Evolutionary conservation across 805 yeast genomes (phyloP), one percentile per base, ranked within the genome.

Genomic region (Kuraishia molischiana): DNA sequence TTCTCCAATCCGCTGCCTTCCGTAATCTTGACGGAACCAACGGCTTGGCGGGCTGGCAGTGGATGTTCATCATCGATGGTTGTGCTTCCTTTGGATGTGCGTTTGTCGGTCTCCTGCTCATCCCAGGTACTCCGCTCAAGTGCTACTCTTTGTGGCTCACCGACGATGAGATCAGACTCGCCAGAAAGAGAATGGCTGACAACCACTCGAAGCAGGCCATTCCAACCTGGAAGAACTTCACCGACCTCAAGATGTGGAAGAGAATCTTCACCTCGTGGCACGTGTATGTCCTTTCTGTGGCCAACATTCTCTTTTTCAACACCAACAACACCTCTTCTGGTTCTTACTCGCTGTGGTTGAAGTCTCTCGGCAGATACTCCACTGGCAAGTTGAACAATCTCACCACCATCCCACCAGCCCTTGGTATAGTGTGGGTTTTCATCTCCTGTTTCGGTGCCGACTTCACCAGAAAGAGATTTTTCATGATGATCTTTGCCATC

Each of bases 31-130:
- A 64, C 36, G 79, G 77, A 15, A 56, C 48, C 5, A 50, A 53
- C 36, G 82, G 82, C 1, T 53, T 70, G 10, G 62, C 64, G 10
- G 74, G 81, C 5, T 79, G 84, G 83, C 62, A 75, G 58, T 79
- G 84, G 85, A 69, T 75, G 49, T 79, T 76, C 47, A 67, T 79
- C 35, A 62, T 79, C 40, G 81, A 77, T 51, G 79, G 78, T n/a
- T 51, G 72, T 36, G 64, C 79, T 32, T 71, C 80, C 11, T 45
- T 78, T 17, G 67, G 61, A 3, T 41, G 47, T 35, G 56, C 54
- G 1, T 5, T 58, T 5, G 33, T 52, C 9, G 59, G 55, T 4
- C 48, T 53, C 13, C 15, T 43, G 14, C 32, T 45, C 48, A 58
- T 77, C 42, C 86, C 86, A 9, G 86, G 85, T 36, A 79, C 83